Base-by-base conservation (phyloP, 371 early-diverging fungal species). In the Syncephalastrum contaminatum region DNA sequence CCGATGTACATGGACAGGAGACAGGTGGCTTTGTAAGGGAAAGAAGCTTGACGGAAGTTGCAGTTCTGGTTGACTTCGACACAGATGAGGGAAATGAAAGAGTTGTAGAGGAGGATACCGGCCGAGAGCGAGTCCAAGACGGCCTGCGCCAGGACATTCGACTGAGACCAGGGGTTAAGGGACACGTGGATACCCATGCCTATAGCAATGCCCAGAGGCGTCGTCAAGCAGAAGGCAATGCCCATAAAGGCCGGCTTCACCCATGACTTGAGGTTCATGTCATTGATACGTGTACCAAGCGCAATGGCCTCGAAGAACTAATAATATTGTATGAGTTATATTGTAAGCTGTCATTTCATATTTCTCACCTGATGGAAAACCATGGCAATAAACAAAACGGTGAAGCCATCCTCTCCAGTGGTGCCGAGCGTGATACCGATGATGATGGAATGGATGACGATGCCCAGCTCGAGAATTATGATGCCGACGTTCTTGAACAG, bases 401-500 rank as follows among this genome's bases (percentile, higher is more conserved):
- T 67, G 67, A 90, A 92, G 15, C 80, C 83, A 1, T 77, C 67
- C 39, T 81, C 86, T 5, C 76, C 71, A 0, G 90, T 70, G 21
- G 85, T 83, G 4, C 92, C 89, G 16, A 96, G 72, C 0, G 91
- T 80, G 22, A 95, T 59, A 8, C 96, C 97, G 54, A 96, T 86
- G 49, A 95, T 81, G 48, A 96, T 74, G 0, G 94, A 94, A 66
- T 95, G 97, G 52, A 90, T 70, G 3, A 88, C 82, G 50, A 96
- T 90, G 54, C 95, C 93, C 14, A 87, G 54, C 62, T 96, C 96
- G n/a, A 96, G 77, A 45, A 94, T 76, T 43, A 81, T 60, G 0
- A 79, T 82, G 43, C 77, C 76, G 49, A 77, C 59, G 53, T 66
- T 70, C 24, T 63, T 56, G 27, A 70, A 66, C 1, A 30, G 36